These are phyloP conservation scores for Rhizophora mangle DNA, from an alignment of 345 rosid genomes.

Conservation along the genomic window DNA sequence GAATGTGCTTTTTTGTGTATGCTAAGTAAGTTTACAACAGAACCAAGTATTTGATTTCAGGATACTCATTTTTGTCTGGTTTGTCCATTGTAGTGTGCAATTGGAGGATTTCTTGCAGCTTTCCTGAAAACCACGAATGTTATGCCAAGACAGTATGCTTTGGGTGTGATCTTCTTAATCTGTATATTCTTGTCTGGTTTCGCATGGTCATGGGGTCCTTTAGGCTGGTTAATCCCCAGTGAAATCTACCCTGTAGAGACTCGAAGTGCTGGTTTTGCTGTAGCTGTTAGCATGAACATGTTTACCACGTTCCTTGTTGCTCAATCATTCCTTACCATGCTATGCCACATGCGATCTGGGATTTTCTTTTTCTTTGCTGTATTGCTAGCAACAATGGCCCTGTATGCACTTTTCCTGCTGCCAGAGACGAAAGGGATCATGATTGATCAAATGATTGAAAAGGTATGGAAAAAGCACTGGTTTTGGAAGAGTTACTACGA, in stretches of 20 bases:
- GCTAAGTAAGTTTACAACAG: neutral
- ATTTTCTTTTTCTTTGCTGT: constrained; percentile 59
- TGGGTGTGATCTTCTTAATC: constrained; percentile 38
- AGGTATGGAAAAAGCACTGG: constrained; percentile 65
- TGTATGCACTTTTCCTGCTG: constrained; percentile 28
- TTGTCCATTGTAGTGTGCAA: constrained; percentile 24
- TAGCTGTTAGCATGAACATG: constrained; percentile 55
- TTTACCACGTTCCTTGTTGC: constrained; percentile 51
- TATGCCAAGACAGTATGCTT: constrained; percentile 24
- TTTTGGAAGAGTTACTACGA: constrained; percentile 46
- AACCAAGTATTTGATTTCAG: neutral
- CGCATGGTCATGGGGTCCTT: constrained; percentile 85
- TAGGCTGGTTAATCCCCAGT: constrained; percentile 65
- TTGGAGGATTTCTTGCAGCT: constrained; percentile 38
- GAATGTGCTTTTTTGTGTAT: neutral
- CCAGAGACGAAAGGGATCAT: constrained; percentile 70
- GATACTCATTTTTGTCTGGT: neutral
- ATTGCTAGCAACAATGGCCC: constrained; percentile 34
- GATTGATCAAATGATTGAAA: constrained; percentile 55
- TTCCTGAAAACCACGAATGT: constrained; percentile 20
- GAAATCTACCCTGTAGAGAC: constrained; percentile 60
- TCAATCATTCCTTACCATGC: constrained; percentile 53
- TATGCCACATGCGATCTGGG: constrained; percentile 43
- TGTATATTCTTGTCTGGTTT: constrained; percentile 50
- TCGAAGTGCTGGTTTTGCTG: constrained; percentile 49